These are phyloP conservation scores for Hymenoscyphus infarciens DNA, from an alignment of 2,329 filamentous ascomycete species.

Conservation along the genomic window DNA sequence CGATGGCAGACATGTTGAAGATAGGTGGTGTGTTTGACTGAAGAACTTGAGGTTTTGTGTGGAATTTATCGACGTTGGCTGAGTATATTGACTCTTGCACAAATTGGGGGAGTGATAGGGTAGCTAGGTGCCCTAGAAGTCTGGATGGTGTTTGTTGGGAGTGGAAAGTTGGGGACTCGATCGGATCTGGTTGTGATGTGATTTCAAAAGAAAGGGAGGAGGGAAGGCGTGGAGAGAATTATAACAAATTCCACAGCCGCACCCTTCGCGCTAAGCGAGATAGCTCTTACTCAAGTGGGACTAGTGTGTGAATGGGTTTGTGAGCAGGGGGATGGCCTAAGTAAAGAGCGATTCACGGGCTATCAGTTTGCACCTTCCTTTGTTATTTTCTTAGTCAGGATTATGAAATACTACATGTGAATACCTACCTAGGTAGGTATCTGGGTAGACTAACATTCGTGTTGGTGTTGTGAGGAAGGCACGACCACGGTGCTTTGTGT, in stretches of 20 bases:
- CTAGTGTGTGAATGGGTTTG: neutral
- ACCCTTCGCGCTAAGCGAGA: constrained; percentile 11
- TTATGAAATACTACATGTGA: too few species aligned
- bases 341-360: constrained; percentile 2
- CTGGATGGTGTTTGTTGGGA: constrained; percentile 32
- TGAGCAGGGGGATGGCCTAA: neutral
- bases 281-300: constrained; percentile 6
- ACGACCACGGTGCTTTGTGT: too few species aligned
- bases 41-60: constrained; percentile 49
- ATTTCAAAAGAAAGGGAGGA: constrained; percentile 13
- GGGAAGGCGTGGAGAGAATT: constrained; percentile 12
- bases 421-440: too few species aligned
- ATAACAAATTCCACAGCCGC: constrained; percentile 20
- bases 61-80: constrained; percentile 42
- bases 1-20: constrained; percentile 76
- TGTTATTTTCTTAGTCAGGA: neutral
- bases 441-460: too few species aligned
- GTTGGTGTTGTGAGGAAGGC: too few species aligned
- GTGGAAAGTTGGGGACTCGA: constrained; percentile 31
- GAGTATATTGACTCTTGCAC: constrained; percentile 61
- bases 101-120: constrained; percentile 70
- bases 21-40: constrained; percentile 41
- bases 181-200: constrained; percentile 31
- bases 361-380: neutral
- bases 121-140: constrained; percentile 84